Evolutionary conservation across 2,329 filamentous ascomycete genomes (phyloP).

Genomic region (Helotiales sp.): DNA sequence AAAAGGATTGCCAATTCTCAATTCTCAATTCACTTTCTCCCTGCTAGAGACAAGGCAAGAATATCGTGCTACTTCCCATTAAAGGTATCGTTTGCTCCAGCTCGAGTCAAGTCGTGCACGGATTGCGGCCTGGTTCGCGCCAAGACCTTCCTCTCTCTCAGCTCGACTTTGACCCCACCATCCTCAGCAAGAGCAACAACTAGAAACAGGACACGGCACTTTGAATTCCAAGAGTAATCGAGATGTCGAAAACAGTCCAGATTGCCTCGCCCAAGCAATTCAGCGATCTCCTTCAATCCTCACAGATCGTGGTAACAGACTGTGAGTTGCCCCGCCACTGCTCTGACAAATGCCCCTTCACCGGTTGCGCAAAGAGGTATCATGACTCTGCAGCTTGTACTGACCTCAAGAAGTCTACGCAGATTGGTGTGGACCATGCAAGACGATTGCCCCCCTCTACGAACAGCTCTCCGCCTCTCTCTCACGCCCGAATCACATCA

Average conservation of each 20-base stretch:
- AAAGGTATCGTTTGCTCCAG: too few relatives aligned
- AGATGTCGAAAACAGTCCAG: slow-evolving; percentile 46
- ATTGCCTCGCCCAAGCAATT: slow-evolving; percentile 68
- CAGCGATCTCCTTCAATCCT: slow-evolving; percentile 68
- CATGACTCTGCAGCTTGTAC: slow-evolving; percentile 15
- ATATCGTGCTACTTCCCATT: too few relatives aligned
- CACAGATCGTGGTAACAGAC: slow-evolving; percentile 82
- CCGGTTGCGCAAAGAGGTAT: background rate
- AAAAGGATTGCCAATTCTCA: too few relatives aligned
- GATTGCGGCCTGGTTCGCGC: slow-evolving; percentile 10
- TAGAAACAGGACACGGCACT: background rate
- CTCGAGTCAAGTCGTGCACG: too few relatives aligned
- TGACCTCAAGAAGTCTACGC: slow-evolving; percentile 70
- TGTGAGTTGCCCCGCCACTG: slow-evolving; percentile 64
- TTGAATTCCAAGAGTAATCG: slow-evolving; percentile 7
- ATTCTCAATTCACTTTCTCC: too few relatives aligned
- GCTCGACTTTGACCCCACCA: slow-evolving; percentile 4
- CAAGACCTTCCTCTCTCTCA: background rate
- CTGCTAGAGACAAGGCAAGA: too few relatives aligned
- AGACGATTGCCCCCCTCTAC: slow-evolving; percentile 81
- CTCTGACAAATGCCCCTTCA: slow-evolving; percentile 22
- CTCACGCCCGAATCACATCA: slow-evolving; percentile 73
- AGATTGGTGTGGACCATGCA: slow-evolving; percentile 85
- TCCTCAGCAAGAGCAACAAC: background rate
- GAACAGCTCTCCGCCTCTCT: slow-evolving; percentile 75